Conservation (phyloP, 2,329 filamentous ascomycete species). For the Botrytis fabae region DNA sequence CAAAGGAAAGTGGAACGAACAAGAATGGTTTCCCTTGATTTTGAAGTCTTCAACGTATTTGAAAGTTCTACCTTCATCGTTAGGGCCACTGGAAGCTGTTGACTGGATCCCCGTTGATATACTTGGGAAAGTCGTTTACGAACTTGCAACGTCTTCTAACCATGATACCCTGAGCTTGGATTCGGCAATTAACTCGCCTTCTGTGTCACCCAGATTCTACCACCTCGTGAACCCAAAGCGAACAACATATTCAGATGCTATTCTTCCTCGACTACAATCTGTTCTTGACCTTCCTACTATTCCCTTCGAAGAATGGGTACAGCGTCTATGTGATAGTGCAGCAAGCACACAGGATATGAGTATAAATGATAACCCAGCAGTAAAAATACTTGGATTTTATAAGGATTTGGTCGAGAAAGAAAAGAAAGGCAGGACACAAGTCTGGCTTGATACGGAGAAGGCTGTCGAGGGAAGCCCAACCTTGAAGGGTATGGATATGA, state of each 20-base stretch:
- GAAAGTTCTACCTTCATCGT: not conserved
- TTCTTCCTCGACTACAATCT: not conserved
- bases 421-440: not conserved
- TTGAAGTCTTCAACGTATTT: not conserved
- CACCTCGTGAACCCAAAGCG: constrained; percentile 8
- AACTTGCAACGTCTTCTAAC: not conserved
- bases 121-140: not conserved
- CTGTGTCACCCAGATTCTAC: not conserved
- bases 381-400: constrained; percentile 8
- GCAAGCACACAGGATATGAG: not conserved
- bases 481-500: not conserved
- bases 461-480: not conserved
- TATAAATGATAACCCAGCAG: not conserved
- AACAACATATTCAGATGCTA: not conserved
- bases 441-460: constrained; percentile 6
- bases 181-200: not conserved
- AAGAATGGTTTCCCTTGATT: constrained; percentile 11
- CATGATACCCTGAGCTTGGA: not conserved
- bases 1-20: constrained; percentile 11
- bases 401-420: not conserved
- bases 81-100: constrained; percentile 29
- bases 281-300: not conserved
- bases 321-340: not conserved
- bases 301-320: not conserved
- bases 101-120: constrained; percentile 12